Base-by-base conservation (phyloP, 805 yeast species). In the Limtongia smithiae region DNA sequence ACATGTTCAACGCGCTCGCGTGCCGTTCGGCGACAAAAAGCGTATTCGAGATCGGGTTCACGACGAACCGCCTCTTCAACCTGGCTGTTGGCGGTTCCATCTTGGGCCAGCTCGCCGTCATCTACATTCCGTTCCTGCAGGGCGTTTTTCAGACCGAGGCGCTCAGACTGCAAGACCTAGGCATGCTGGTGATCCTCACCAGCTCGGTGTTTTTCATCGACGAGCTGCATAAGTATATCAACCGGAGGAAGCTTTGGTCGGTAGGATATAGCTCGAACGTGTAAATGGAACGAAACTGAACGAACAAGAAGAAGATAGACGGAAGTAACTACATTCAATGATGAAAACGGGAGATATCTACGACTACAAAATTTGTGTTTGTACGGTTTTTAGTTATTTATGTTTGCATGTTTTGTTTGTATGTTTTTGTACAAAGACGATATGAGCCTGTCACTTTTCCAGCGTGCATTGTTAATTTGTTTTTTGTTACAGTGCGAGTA, bases 131-230 rank as follows among this genome's bases (percentile, higher is more conserved):
- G 52, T 89, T 90, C 62, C 85, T 93, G 75, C 98, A 93, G 70
- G 65, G 79, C 6, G 79, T 93, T 48, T 93, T 93, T 77, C 96
- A 93, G 66, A 93, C 99, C 3, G 99, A 93, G 69, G 88, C 96
- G 0, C 74, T 93, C 50, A 72, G 78, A 41, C 63, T 89, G 6
- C 69, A 75, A 14, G 99, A 93, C 66, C 68, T 91, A 60, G 34
- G 80, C 14, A 80, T 81, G 59, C 75, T 91, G 61, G 54, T 78
- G 3, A 51, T 70, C 14, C 69, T 90, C 30, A 78, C 95, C 38
- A 85, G 95, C 65, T 72, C 86, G 3, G 96, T 93, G 1, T 81
- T 90, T 70, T 70, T 88, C 64, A 87, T 78, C 9, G 98, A 93
- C 69, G 98, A 91, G 68, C 60, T 74, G 37, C 77, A 89, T 64